Base-by-base conservation (phyloP, 495 filamentous ascomycete genomes). In the Lichenothelia convexa region DNA sequence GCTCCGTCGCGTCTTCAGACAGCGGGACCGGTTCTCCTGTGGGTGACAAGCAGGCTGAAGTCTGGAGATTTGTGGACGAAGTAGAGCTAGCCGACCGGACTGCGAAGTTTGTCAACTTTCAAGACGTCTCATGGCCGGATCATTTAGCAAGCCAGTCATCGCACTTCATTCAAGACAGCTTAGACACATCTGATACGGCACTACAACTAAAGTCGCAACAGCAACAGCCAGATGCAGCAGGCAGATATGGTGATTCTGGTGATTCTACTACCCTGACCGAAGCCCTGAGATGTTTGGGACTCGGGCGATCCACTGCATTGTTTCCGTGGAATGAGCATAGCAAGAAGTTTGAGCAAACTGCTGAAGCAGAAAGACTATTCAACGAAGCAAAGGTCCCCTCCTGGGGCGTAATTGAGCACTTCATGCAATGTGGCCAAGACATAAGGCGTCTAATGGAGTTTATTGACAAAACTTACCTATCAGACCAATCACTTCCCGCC, bases 291-390 rank as follows among this genome's bases (percentile, higher is more conserved):
- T 68, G 71, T 34, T 65, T 93, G 7, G 80, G 76, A 0, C 62
- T 94, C 2, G 89, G 89, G 4, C 69, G 83, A 56, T 76, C 72
- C 34, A 93, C 87, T 0, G 54, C 78, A 7, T 67, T 93, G 32
- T 94, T 91, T 53, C 51, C 51, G 1, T 93, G 75, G 61, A 63
- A 82, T 37, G 48, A 63, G 20, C 49, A 59, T 18, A 67, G 62
- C 21, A 54, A 54, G 35, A 53, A 54, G 5, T 93, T 93, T 45
- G 54, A 56, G 23, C 72, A 65, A 22, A 57, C 59, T 5, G 45
- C 72, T 5, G 46, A 65, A 3, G 50, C 68, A 32, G 52, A 77
- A 16, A 67, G 73, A 20, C 67, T 80, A 7, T 79, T 80, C 0
- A 86, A 87, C 2, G 63, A 74, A 35, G 85, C 78, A 30, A 47